Conservation (phyloP, 148 eudicot species). For the Linanthus parryae region DNA sequence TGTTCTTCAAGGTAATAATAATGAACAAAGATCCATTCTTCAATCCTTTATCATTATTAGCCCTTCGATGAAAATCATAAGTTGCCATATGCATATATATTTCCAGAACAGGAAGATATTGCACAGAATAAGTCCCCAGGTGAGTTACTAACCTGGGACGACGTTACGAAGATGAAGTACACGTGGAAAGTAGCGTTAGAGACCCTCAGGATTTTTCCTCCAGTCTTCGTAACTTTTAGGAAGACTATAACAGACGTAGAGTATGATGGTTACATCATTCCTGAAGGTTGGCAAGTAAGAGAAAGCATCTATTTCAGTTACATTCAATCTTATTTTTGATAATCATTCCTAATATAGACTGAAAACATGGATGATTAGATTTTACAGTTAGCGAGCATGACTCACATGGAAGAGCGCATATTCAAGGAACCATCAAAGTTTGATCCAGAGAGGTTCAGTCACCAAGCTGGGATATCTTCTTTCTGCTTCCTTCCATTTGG, state of each 20-base stretch:
- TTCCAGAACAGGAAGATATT: slow-evolving; percentile 41
- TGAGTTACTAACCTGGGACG: slow-evolving; percentile 41
- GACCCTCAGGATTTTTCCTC: slow-evolving; percentile 32
- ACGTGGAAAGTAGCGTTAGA: slow-evolving; percentile 46
- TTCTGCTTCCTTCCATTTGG: slow-evolving; percentile 37
- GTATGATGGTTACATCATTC: slow-evolving; percentile 35
- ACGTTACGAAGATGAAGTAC: slow-evolving; percentile 43
- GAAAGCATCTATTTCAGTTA: not conserved
- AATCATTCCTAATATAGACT: not conserved
- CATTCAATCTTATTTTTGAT: not conserved
- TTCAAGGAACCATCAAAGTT: slow-evolving; percentile 39
- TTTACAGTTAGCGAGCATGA: slow-evolving; percentile 29
- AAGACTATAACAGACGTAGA: slow-evolving; percentile 30
- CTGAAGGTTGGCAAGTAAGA: slow-evolving; percentile 52
- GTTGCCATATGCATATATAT: too few species aligned
- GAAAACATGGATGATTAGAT: too few species aligned
- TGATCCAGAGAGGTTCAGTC: slow-evolving; percentile 33
- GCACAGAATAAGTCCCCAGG: slow-evolving; percentile 21
- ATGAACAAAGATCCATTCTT: too few species aligned
- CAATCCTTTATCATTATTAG: too few species aligned
- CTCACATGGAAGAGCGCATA: slow-evolving; percentile 29
- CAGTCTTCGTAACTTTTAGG: slow-evolving; percentile 33
- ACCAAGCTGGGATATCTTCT: slow-evolving; percentile 32
- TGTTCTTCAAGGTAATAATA: slow-evolving; percentile 30
- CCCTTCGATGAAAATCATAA: too few species aligned